phyloP scores from a whole-genome alignment of 2,329 filamentous ascomycete genomes.

The Alternaria rosae region DNA sequence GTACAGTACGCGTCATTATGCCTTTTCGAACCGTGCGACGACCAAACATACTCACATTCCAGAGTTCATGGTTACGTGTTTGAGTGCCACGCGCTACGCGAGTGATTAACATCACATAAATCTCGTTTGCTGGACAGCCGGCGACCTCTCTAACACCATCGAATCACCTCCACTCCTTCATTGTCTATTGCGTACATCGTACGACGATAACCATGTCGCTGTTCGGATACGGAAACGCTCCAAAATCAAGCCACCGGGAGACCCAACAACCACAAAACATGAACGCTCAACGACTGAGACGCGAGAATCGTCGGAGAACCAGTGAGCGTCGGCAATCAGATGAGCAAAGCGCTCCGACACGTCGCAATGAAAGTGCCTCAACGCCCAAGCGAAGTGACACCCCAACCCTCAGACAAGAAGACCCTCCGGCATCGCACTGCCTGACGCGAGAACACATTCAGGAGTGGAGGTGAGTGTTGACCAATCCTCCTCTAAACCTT shows the following conservation, averaged over 20 bases:
- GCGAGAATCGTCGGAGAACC: background rate
- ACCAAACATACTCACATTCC: background rate
- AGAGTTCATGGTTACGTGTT: background rate
- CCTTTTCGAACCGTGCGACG: too few relatives aligned
- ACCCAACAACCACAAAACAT: background rate
- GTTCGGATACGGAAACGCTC: background rate
- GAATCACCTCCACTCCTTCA: background rate
- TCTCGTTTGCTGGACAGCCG: background rate
- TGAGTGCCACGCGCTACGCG: background rate
- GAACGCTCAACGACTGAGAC: background rate
- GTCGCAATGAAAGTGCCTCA: background rate
- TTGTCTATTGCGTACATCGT: background rate
- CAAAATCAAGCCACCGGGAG: background rate
- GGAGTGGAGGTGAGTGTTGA: background rate
- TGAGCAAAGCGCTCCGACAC: background rate
- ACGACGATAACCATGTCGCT: background rate
- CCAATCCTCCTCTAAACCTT: background rate
- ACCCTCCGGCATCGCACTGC: background rate
- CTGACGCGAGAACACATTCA: background rate
- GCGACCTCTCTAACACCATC: fast-evolving
- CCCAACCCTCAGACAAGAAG: background rate
- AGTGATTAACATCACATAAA: background rate
- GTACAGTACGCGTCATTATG: background rate
- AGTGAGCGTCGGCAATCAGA: background rate
- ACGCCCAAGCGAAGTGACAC: background rate